Evolutionary conservation across 331 rosid genomes (phyloP).

Genomic region (Malus hybrid): DNA sequence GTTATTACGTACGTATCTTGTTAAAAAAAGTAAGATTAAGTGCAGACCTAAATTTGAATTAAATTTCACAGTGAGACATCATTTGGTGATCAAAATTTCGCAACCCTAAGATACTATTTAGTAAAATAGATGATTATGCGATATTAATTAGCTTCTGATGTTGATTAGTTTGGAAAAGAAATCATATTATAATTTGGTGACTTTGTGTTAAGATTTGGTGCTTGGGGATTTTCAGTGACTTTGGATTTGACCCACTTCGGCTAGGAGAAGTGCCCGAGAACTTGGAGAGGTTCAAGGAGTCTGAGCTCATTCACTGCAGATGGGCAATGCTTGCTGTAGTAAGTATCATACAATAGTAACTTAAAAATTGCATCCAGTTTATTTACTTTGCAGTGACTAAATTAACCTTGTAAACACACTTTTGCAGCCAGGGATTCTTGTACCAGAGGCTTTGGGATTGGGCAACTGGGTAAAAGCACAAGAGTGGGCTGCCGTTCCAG

Average conservation of each 20-base stretch:
- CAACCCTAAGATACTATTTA: too few relatives aligned
- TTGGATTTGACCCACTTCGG: conserved; percentile 96
- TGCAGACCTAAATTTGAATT: background rate
- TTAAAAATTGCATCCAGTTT: background rate
- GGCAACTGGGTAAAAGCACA: conserved; percentile 99
- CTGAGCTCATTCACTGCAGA: conserved; percentile 99
- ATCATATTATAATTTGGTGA: background rate
- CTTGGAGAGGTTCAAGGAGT: conserved; percentile 94
- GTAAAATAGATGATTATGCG: too few relatives aligned
- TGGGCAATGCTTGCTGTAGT: conserved; percentile 99
- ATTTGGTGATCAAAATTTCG: background rate
- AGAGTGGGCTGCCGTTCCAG: conserved; percentile 94
- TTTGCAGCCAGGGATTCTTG: conserved; percentile 85
- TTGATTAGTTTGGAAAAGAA: too few relatives aligned
- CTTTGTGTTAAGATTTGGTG: background rate
- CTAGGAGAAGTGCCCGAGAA: conserved; percentile 95
- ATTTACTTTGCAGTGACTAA: background rate
- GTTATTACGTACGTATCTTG: background rate
- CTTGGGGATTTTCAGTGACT: conserved; percentile 56
- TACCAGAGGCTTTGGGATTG: conserved; percentile 92
- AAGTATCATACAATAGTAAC: conserved; percentile 18
- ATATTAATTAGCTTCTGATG: too few relatives aligned
- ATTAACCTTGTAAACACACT: background rate
- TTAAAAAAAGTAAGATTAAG: background rate
- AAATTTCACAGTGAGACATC: background rate